Evolutionary conservation across 192 early-diverging fungal species (phyloP).

Genomic region (Chytriomyces sp.): DNA sequence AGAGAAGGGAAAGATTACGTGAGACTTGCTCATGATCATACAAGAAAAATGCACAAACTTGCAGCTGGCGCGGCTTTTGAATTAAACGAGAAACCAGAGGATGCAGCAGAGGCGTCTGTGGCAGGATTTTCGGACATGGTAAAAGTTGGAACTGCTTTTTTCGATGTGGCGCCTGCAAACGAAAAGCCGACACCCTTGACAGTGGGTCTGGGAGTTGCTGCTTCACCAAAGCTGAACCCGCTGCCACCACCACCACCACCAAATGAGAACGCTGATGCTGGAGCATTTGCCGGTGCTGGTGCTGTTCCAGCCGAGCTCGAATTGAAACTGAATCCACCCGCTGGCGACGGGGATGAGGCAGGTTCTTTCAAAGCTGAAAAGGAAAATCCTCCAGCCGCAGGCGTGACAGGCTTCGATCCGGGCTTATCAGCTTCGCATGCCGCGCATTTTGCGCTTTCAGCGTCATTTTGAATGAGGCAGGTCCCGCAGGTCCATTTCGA

Average conservation of each 20-base stretch:
- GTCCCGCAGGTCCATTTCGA: neutral
- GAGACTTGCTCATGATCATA: no score
- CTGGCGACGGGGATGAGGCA: neutral
- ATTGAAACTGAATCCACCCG: constrained; percentile 5
- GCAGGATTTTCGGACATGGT: no score
- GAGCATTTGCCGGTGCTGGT: neutral
- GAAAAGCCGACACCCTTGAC: no score
- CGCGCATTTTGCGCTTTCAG: neutral
- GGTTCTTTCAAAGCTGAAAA: constrained; percentile 3
- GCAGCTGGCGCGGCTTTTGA: no score
- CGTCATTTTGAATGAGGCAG: neutral
- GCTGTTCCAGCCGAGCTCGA: neutral
- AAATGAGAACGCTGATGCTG: constrained; percentile 1
- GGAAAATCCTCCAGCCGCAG: constrained; percentile 7
- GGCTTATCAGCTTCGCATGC: constrained; percentile 6
- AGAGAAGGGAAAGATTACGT: no score
- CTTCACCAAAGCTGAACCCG: no score
- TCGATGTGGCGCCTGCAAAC: no score
- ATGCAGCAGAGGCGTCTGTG: no score
- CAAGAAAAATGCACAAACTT: no score
- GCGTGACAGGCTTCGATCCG: neutral
- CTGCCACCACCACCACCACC: neutral
- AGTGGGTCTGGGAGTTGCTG: no score
- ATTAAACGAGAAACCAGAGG: no score
- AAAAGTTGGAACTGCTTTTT: no score